These are phyloP conservation scores for Beauveria australis DNA, from an alignment of 2,329 filamentous ascomycete genomes.

Conservation along the genomic window DNA sequence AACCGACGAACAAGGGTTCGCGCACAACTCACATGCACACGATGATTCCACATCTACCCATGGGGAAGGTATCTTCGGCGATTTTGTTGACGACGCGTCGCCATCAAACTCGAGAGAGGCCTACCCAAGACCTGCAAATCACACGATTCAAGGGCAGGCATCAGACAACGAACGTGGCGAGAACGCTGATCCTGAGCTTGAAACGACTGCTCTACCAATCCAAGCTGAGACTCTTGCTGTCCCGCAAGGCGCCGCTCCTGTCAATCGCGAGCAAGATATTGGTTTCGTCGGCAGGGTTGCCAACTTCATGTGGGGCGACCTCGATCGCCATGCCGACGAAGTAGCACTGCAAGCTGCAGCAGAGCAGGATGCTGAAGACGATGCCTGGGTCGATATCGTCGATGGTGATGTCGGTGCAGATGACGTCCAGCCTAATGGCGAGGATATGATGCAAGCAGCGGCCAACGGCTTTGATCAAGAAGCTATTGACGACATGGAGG, in stretches of 20 bases:
- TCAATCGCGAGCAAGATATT: constrained; percentile 8
- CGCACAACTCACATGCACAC: neutral
- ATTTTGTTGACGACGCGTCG: neutral
- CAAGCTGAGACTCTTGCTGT: neutral
- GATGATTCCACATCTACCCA: neutral
- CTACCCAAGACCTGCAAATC: neutral
- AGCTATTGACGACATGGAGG: constrained; percentile 78
- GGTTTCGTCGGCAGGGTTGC: constrained; percentile 28
- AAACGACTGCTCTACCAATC: neutral
- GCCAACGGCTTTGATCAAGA: constrained; percentile 61
- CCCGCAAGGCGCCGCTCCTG: constrained; percentile 9
- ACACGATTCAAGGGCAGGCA: neutral
- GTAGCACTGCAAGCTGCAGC: constrained; percentile 24
- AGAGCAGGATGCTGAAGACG: constrained; percentile 41
- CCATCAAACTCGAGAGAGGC: neutral
- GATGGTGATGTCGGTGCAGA: constrained; percentile 42
- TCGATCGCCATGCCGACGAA: constrained; percentile 31
- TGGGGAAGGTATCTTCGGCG: neutral
- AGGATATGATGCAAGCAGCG: constrained; percentile 16
- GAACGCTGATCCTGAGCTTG: neutral
- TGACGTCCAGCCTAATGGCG: constrained; percentile 19
- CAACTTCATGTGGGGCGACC: constrained; percentile 55
- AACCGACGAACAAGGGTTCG: constrained; percentile 9
- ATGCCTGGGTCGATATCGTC: constrained; percentile 28
- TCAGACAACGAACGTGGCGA: neutral